A percentile compares a stretch with the other conserved stretches of the same genome.
Conservation (phyloP, 306 rosid species). For the Abrus precatorius region DNA sequence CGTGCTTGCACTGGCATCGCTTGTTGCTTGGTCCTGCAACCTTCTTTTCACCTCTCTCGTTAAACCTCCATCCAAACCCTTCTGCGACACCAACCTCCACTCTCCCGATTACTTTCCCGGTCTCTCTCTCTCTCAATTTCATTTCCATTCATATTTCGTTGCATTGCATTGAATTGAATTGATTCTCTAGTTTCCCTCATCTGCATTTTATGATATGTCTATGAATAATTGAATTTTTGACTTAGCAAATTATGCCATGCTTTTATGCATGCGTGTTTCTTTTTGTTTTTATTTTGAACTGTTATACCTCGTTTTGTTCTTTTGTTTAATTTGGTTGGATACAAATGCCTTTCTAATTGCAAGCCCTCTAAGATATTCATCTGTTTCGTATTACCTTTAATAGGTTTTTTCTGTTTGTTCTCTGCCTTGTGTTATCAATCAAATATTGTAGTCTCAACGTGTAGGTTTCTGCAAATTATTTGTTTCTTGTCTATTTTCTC, state of each 20-base stretch:
- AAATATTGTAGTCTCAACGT: constrained; percentile 22
- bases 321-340: constrained; percentile 39
- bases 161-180: not conserved
- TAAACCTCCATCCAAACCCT: constrained; percentile 58
- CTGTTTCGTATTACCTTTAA: constrained; percentile 37
- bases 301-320: constrained; percentile 15
- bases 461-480: constrained; percentile 2
- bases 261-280: not conserved
- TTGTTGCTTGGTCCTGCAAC: constrained; percentile 63
- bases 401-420: constrained; percentile 26
- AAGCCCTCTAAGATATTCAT: not conserved
- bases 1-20: constrained; percentile 65
- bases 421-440: constrained; percentile 9
- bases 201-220: not conserved
- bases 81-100: constrained; percentile 62
- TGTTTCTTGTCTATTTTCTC: constrained; percentile 28
- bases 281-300: constrained; percentile 25
- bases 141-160: not conserved
- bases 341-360: constrained; percentile 27
- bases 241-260: not conserved
- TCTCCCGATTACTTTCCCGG: constrained; percentile 60
- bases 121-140: constrained; percentile 24
- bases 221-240: not conserved
- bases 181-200: not conserved
- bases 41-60: constrained; percentile 55